Conservation (phyloP, 257 asterid species). For the Euphrasia confusa region DNA sequence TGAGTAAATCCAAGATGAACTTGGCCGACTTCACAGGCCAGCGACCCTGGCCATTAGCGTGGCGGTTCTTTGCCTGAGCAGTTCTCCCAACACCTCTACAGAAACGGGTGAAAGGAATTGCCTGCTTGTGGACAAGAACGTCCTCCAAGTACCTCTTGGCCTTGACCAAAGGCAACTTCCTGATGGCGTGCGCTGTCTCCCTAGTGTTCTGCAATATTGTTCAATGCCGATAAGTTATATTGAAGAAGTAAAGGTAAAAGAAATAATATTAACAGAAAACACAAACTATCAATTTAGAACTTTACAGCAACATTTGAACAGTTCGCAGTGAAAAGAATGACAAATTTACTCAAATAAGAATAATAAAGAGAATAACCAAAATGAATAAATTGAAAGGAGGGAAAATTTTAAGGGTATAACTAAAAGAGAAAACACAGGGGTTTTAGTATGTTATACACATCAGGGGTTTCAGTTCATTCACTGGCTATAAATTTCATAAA, state of each 20-base stretch:
- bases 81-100: constrained; percentile 85
- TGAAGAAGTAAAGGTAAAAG: neutral
- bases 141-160: constrained; percentile 89
- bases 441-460: too few relatives aligned
- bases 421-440: too few relatives aligned
- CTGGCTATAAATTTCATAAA: too few relatives aligned
- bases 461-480: too few relatives aligned
- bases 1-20: constrained; percentile 63
- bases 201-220: constrained; percentile 56
- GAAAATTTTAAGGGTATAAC: too few relatives aligned
- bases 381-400: too few relatives aligned
- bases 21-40: constrained; percentile 83
- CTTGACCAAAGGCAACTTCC: constrained; percentile 62
- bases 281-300: too few relatives aligned
- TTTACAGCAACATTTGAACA: too few relatives aligned
- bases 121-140: constrained; percentile 82
- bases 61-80: constrained; percentile 84
- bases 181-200: constrained; percentile 77
- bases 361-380: too few relatives aligned
- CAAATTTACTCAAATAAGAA: too few relatives aligned
- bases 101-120: constrained; percentile 52
- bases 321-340: too few relatives aligned
- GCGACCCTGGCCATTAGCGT: constrained; percentile 81
- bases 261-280: too few relatives aligned
- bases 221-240: neutral